Percentiles rank a stretch among this genome's conserved stretches.
Conservation (phyloP, 495 filamentous ascomycete genomes). For the Penicillium ochrochloron region DNA sequence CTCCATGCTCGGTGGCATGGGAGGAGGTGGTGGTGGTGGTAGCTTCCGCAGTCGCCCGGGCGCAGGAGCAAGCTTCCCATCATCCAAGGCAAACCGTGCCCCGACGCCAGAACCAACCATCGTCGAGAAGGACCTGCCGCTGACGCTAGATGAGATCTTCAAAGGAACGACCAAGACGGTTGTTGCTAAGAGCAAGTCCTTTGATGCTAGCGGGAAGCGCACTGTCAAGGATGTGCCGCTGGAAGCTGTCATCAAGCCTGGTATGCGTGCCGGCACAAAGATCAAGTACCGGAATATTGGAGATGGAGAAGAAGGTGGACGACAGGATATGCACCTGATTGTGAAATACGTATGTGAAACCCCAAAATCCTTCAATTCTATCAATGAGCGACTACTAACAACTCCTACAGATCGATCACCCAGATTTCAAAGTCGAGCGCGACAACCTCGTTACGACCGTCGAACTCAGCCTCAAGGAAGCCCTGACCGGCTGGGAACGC, state of each 20-base stretch:
- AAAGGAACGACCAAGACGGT: conserved; percentile 90
- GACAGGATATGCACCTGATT: conserved; percentile 94
- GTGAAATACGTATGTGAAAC: conserved; percentile 79
- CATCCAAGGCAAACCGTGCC: conserved; percentile 47
- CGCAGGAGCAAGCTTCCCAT: conserved; percentile 40
- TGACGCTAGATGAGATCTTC: conserved; percentile 87
- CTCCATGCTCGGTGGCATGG: conserved; percentile 41
- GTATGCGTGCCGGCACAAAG: conserved; percentile 93
- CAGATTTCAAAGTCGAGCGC: conserved; percentile 79
- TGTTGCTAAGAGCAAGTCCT: conserved; percentile 95
- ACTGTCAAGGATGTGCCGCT: conserved; percentile 86
- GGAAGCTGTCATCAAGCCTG: conserved; percentile 92
- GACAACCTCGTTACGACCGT: conserved; percentile 81
- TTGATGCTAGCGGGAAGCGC: conserved; percentile 80
- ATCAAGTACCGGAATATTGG: conserved; percentile 96
- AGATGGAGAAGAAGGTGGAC: conserved; percentile 96
- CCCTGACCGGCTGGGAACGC: conserved; percentile 91
- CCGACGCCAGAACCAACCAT: conserved; percentile 86
- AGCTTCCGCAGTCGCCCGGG: conserved; percentile 41
- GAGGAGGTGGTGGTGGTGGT: conserved; percentile 49
- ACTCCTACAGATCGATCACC: conserved; percentile 74
- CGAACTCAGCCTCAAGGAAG: conserved; percentile 89
- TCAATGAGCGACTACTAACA: conserved; percentile 27
- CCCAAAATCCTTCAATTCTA: too few species aligned
- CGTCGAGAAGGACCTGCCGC: conserved; percentile 78